Conservation (phyloP, 192 early-diverging fungal species). For the Allomyces macrogynus region DNA sequence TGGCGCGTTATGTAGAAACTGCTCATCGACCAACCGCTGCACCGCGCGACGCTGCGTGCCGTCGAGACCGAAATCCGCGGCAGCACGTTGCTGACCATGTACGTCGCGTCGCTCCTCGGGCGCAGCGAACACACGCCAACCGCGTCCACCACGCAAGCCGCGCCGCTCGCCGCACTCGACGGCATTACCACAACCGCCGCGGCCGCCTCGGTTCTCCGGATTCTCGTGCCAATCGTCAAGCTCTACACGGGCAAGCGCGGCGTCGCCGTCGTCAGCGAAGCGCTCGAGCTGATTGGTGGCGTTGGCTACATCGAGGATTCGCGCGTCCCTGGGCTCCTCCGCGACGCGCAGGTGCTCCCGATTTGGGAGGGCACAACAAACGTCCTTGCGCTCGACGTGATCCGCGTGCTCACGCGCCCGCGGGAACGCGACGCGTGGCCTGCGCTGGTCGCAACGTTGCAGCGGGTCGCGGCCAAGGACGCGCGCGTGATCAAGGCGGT, state of each 20-base stretch:
- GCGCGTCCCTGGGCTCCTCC: slow-evolving; percentile 28
- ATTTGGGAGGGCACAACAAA: slow-evolving; percentile 66
- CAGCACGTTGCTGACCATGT: slow-evolving; percentile 30
- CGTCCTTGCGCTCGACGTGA: slow-evolving; percentile 37
- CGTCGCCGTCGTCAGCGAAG: slow-evolving; percentile 23
- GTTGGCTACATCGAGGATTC: slow-evolving; percentile 58
- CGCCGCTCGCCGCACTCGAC: slow-evolving; percentile 4
- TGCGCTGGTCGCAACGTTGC: not conserved
- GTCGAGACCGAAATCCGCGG: slow-evolving; percentile 32
- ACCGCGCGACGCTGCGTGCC: slow-evolving; percentile 31
- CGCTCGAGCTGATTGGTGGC: slow-evolving; percentile 46
- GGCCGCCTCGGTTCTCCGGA: slow-evolving; percentile 23
- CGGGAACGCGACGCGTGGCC: not conserved
- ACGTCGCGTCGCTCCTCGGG: slow-evolving; percentile 31
- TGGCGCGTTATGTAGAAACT: slow-evolving; percentile 4
- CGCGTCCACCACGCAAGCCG: too few species aligned
- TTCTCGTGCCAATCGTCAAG: slow-evolving; percentile 49
- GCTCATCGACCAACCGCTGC: slow-evolving; percentile 34
- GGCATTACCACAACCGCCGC: not conserved
- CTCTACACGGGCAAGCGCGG: slow-evolving; percentile 29
- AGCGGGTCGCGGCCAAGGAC: not conserved
- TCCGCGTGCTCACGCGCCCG: slow-evolving; percentile 19
- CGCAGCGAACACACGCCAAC: slow-evolving; percentile 14
- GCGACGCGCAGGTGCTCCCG: slow-evolving; percentile 40
- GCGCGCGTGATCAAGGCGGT: not conserved